Evolutionary conservation across 73 alveolate species (phyloP).

Genomic region (Paramecium bursaria): DNA sequence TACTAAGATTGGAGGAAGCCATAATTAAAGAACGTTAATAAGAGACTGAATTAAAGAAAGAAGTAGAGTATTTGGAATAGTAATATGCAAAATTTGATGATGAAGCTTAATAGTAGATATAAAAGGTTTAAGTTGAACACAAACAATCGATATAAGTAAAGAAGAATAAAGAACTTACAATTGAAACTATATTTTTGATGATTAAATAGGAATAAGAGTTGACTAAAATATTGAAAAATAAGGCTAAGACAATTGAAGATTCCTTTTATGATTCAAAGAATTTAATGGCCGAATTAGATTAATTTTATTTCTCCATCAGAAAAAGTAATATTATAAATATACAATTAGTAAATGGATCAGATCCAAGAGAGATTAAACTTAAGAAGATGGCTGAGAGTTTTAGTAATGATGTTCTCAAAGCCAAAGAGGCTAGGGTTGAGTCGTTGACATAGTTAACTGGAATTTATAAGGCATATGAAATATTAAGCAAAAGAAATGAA

Average conservation of each 20-base stretch:
- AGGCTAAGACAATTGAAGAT: slow-evolving; percentile 13
- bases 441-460: not conserved
- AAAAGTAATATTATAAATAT: not conserved
- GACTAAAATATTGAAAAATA: slow-evolving; percentile 4
- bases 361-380: slow-evolving; percentile 47
- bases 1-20: slow-evolving; percentile 58
- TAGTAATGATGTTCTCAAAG: slow-evolving; percentile 18
- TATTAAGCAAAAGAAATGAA: slow-evolving; percentile 19
- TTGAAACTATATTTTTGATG: slow-evolving; percentile 55
- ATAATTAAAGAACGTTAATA: slow-evolving; percentile 58
- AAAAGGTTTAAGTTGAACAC: slow-evolving; percentile 22
- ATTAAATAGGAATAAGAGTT: slow-evolving; percentile 52
- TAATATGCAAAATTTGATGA: slow-evolving; percentile 16
- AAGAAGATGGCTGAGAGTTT: slow-evolving; percentile 42
- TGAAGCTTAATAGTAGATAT: slow-evolving; percentile 2
- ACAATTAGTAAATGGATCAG: slow-evolving; percentile 32
- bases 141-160: not conserved
- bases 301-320: slow-evolving; percentile 47
- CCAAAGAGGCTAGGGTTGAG: slow-evolving; percentile 40
- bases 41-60: slow-evolving; percentile 53
- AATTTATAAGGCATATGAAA: not conserved
- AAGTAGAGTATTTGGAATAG: slow-evolving; percentile 6
- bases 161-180: slow-evolving; percentile 35
- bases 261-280: slow-evolving; percentile 10
- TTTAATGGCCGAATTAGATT: slow-evolving; percentile 6